Conservation (phyloP, 768 basidiomycete species). For the Lepiota venenata region DNA sequence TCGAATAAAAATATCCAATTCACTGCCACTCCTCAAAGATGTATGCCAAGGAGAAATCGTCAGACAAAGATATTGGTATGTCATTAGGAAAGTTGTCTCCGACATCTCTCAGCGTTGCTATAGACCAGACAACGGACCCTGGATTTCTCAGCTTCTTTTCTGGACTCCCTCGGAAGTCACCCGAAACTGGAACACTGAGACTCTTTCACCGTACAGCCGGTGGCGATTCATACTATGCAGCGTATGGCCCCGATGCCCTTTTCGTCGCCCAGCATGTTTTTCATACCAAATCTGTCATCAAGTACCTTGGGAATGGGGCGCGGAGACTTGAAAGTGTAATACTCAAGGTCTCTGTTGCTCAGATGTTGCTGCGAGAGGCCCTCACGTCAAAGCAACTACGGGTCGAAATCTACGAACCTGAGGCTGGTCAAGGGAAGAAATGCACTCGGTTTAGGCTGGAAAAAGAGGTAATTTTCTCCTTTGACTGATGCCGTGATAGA, state of each 20-base stretch:
- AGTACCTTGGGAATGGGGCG: slow-evolving; percentile 77
- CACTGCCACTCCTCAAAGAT: no score
- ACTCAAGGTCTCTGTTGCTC: slow-evolving; percentile 73
- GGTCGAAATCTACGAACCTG: slow-evolving; percentile 87
- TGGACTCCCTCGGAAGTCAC: slow-evolving; percentile 60
- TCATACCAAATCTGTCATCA: slow-evolving; percentile 89
- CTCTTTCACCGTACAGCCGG: slow-evolving; percentile 70
- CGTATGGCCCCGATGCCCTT: slow-evolving; percentile 85
- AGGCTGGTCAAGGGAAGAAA: slow-evolving; percentile 72
- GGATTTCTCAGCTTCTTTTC: slow-evolving; percentile 75
- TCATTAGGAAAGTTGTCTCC: background rate
- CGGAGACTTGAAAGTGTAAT: slow-evolving; percentile 70
- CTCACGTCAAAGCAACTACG: slow-evolving; percentile 87
- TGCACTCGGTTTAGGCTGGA: slow-evolving; percentile 70
- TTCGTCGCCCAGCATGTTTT: slow-evolving; percentile 82
- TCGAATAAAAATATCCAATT: no score
- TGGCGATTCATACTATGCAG: slow-evolving; percentile 74
- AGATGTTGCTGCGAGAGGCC: slow-evolving; percentile 82
- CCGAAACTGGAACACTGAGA: slow-evolving; percentile 78
- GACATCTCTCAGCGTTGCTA: background rate
- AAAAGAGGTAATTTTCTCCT: slow-evolving; percentile 58
- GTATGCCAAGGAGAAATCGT: no score
- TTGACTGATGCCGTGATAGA: background rate
- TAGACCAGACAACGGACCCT: slow-evolving; percentile 67
- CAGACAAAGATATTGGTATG: no score